Evolutionary conservation across 2,329 filamentous ascomycete species (phyloP).

Genomic region (Pseudogymnoascus pannorum): DNA sequence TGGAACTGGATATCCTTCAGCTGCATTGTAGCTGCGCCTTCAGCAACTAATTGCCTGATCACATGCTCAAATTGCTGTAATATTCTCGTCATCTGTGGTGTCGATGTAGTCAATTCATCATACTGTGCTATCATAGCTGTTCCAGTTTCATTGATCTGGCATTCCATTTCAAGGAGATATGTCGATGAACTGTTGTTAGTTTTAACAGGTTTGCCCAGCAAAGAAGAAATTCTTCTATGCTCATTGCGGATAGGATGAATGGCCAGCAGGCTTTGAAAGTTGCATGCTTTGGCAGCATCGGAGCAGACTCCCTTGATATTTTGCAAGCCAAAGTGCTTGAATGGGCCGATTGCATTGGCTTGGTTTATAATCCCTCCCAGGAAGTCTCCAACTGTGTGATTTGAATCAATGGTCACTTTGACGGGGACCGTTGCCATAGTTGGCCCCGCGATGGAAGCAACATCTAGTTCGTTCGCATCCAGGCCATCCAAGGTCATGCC

Average conservation of each 20-base stretch:
- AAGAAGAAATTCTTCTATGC: neutral
- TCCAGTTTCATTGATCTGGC: neutral
- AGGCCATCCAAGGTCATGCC: slow-evolving; percentile 36
- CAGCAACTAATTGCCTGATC: neutral
- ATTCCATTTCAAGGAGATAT: slow-evolving; percentile 4
- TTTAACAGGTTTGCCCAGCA: neutral
- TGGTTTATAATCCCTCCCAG: slow-evolving; percentile 39
- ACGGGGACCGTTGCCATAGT: slow-evolving; percentile 37
- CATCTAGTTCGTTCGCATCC: slow-evolving; percentile 31
- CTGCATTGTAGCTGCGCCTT: neutral
- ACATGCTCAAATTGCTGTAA: slow-evolving; percentile 11
- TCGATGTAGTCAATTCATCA: neutral
- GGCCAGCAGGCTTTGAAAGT: slow-evolving; percentile 34
- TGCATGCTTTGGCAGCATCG: slow-evolving; percentile 32
- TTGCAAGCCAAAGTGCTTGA: slow-evolving; percentile 40
- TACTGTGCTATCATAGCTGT: neutral
- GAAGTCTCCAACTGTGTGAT: slow-evolving; percentile 31
- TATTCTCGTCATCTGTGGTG: neutral
- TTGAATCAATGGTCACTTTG: slow-evolving; percentile 27
- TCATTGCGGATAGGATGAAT: slow-evolving; percentile 24
- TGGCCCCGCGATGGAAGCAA: slow-evolving; percentile 31
- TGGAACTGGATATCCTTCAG: neutral
- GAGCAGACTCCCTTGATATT: slow-evolving; percentile 35
- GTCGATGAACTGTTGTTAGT: neutral
- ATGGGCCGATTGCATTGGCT: slow-evolving; percentile 40